Conservation (phyloP, 148 eudicot species). For the Camellia granthamiana region DNA sequence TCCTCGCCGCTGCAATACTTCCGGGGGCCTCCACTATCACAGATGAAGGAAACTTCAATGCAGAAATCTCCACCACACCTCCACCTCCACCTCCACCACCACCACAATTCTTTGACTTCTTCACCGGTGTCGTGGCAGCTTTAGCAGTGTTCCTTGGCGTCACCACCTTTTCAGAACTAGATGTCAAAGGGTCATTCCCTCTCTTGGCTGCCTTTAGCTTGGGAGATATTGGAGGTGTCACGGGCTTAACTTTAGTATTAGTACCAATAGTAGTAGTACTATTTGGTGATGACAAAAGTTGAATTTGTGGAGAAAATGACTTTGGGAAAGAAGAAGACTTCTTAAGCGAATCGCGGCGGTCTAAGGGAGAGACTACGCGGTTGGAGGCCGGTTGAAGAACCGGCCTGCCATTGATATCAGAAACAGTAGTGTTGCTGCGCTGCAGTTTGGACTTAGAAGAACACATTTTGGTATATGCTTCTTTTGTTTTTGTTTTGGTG, state of each 20-base stretch:
- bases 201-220: conserved; percentile 35
- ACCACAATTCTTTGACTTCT: conserved; percentile 27
- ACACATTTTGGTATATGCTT: conserved; percentile 29
- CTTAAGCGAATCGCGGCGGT: conserved; percentile 40
- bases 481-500: neutral
- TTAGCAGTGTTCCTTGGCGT: conserved; percentile 9
- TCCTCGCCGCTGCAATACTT: conserved; percentile 60
- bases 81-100: neutral
- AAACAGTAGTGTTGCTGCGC: conserved; percentile 9
- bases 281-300: conserved; percentile 14
- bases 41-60: conserved; percentile 21
- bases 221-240: conserved; percentile 42
- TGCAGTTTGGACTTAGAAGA: conserved; percentile 31
- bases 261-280: neutral
- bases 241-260: conserved; percentile 12
- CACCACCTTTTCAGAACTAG: conserved; percentile 23
- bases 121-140: neutral
- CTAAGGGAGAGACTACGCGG: conserved; percentile 28
- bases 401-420: conserved; percentile 49
- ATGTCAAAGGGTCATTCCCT: conserved; percentile 9
- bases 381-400: conserved; percentile 55
- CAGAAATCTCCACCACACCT: neutral
- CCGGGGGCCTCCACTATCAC: conserved; percentile 47
- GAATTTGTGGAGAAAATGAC: neutral
- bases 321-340: conserved; percentile 15